phyloP scores from a whole-genome alignment of 2,329 filamentous ascomycete genomes.

The Monosporascus sp. region DNA sequence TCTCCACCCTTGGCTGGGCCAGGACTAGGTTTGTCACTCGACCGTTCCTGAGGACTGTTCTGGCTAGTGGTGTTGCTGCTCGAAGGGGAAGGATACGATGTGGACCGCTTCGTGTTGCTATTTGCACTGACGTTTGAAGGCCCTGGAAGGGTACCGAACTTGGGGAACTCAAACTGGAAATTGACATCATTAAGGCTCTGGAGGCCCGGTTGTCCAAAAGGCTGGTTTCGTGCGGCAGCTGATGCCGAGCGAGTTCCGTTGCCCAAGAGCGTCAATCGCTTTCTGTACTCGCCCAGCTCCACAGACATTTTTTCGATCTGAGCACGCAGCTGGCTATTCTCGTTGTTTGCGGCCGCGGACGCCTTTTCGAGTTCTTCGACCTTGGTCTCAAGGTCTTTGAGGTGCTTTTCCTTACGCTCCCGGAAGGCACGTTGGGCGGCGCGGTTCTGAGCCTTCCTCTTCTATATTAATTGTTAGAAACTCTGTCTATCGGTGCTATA shows the following conservation, averaged over 20 bases:
- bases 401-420: constrained; percentile 88
- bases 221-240: constrained; percentile 32
- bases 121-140: constrained; percentile 20
- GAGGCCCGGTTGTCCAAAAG: constrained; percentile 42
- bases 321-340: constrained; percentile 78
- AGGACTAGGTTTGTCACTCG: constrained; percentile 26
- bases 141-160: constrained; percentile 71
- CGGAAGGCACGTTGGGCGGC: constrained; percentile 90
- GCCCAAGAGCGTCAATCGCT: constrained; percentile 63
- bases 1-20: constrained; percentile 30
- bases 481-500: constrained; percentile 3
- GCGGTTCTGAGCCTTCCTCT: constrained; percentile 92
- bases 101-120: constrained; percentile 8
- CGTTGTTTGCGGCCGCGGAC: constrained; percentile 75
- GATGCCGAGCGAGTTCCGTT: constrained; percentile 22
- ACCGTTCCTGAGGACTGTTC: constrained; percentile 28
- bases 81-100: constrained; percentile 20
- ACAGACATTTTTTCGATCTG: constrained; percentile 82
- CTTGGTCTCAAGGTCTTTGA: constrained; percentile 78
- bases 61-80: constrained; percentile 25
- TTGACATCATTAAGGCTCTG: constrained; percentile 66
- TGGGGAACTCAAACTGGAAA: constrained; percentile 95
- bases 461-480: constrained; percentile 46
- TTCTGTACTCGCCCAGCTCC: constrained; percentile 86
- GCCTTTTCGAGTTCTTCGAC: constrained; percentile 73